A percentile compares a stretch with the other conserved stretches of the same genome.
These are phyloP conservation scores for Hypoxylon sp. DNA, from an alignment of 2,329 filamentous ascomycete species.

Conservation along the genomic window DNA sequence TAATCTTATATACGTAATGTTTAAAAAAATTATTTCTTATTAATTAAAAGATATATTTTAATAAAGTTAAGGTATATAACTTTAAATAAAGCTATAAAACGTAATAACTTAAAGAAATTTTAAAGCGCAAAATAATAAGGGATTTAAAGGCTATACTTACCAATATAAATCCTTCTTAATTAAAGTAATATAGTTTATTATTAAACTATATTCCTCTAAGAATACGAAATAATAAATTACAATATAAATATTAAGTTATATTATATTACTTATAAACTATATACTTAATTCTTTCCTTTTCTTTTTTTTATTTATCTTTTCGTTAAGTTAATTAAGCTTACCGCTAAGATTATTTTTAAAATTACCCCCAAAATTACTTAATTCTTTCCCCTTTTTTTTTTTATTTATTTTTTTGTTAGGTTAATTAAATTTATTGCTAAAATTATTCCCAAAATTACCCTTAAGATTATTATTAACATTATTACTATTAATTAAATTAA, in stretches of 20 bases:
- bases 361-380: neutral
- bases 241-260: slow-evolving; percentile 7
- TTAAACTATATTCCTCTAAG: slow-evolving; percentile 4
- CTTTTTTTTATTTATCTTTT: neutral
- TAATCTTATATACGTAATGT: neutral
- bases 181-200: slow-evolving; percentile 10
- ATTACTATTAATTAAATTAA: neutral
- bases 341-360: neutral
- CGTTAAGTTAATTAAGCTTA: neutral
- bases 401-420: too few relatives aligned
- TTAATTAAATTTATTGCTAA: too few relatives aligned
- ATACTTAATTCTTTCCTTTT: neutral
- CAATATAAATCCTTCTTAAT: too few relatives aligned
- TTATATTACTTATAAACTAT: too few relatives aligned
- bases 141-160: neutral
- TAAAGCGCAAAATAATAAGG: neutral
- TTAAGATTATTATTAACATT: too few relatives aligned
- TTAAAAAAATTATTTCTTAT: neutral
- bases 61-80: neutral
- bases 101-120: neutral
- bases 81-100: neutral
- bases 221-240: neutral
- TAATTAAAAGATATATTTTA: too few relatives aligned
- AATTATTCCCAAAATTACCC: too few relatives aligned
- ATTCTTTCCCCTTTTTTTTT: too few relatives aligned